These are phyloP conservation scores for Dendrobium huoshanense DNA, from an alignment of 106 monocot species.

Conservation along the genomic window DNA sequence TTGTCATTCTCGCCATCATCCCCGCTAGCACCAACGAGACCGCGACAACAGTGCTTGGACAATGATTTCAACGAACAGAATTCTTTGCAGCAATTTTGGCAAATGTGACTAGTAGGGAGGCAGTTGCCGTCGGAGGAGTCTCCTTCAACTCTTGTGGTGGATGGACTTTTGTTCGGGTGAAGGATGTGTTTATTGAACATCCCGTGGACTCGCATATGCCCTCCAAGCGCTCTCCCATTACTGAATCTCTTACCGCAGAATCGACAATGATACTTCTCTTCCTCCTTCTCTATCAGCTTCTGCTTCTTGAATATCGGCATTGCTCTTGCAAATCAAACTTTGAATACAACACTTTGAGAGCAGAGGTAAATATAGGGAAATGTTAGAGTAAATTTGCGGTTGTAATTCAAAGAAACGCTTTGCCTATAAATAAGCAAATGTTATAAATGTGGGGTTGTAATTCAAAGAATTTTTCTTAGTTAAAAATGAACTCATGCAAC, in stretches of 20 bases:
- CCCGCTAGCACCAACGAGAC: slow-evolving; percentile 3
- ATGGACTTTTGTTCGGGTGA: neutral
- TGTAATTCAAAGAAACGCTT: no score
- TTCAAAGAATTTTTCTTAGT: no score
- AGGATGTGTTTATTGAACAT: slow-evolving; percentile 32
- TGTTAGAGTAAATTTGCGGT: no score
- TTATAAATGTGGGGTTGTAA: no score
- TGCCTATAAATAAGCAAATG: no score
- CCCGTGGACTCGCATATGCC: slow-evolving; percentile 80
- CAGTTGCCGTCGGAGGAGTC: slow-evolving; percentile 17
- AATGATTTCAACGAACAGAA: slow-evolving; percentile 62
- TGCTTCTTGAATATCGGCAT: slow-evolving; percentile 18
- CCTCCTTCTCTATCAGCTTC: slow-evolving; percentile 3
- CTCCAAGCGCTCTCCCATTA: slow-evolving; percentile 69
- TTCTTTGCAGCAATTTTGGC: slow-evolving; percentile 47
- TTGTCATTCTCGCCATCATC: neutral
- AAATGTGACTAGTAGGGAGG: slow-evolving; percentile 11
- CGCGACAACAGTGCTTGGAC: slow-evolving; percentile 54
- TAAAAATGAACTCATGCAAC: no score
- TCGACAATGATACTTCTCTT: slow-evolving; percentile 59
- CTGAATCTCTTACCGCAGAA: slow-evolving; percentile 73
- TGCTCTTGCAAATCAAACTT: slow-evolving; percentile 5
- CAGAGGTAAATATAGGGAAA: neutral
- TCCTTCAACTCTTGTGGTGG: no score
- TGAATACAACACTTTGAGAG: neutral